Evolutionary conservation across 1,284 basidiomycete species (phyloP), one percentile per base, ranked within the genome.

Genomic region (Ceratobasidium sp.): DNA sequence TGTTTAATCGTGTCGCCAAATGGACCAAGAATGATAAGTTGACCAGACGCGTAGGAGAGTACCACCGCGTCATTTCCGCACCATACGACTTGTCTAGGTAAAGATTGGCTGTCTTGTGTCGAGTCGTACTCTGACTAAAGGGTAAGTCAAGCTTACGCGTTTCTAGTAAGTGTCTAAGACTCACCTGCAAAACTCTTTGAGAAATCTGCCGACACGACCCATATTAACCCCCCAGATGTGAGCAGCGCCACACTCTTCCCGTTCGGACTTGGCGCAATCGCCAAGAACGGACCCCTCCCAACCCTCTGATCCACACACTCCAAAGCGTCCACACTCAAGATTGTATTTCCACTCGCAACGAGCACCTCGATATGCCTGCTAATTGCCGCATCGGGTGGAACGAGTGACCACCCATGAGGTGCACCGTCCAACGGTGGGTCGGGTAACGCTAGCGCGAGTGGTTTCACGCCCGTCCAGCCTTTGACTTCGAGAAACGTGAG

Each of bases 31-130:
- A 99, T 89, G 18, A 97, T 86, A 0, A 93, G 93, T 63, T 93
- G 87, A n/a, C 90, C 88, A 18, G 72, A 64, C 53, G 91, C 90
- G 94, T 95, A 99, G 1, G 92, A 93, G 20, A 99, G 89, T 1
- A 96, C 89, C 39, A 99, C 94, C 0, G 96, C 96, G 85, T 99
- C 97, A 84, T 97, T 97, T 4, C 97, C 97, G 83, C 97, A 99
- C 98, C 98, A 99, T 83, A 94, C 94, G 0, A 97, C 92, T 81
- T 93, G 92, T 42, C 89, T 84, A 9, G 87, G 86, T 49, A 83
- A 77, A 5, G 77, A 73, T n/a, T 82, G 78, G 13, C 82, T 83
- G 46, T 85, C 84, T 10, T 82, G 82, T 39, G 79, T 71, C 13
- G 77, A 69, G 44, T 80, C 77, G 72, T 80, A 78, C 76, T 79